Evolutionary conservation across 2,329 filamentous ascomycete genomes (phyloP).

Genomic region (Shiraia sp.): DNA sequence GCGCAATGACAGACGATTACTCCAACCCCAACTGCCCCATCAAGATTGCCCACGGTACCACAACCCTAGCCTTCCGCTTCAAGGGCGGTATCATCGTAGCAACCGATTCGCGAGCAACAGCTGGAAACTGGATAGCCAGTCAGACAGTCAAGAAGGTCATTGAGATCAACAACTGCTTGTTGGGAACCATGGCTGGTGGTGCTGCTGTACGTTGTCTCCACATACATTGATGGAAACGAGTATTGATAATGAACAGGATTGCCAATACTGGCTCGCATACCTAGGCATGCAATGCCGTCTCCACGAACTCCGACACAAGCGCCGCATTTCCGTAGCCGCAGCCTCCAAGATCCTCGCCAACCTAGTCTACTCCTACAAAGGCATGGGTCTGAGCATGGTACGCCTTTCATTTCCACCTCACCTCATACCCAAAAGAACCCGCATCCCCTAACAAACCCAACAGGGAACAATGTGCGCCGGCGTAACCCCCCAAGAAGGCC

Average conservation of each 20-base stretch:
- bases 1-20: slow-evolving; percentile 95
- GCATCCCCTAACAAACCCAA: slow-evolving; percentile 9
- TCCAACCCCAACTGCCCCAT: slow-evolving; percentile 96
- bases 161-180: slow-evolving; percentile 90
- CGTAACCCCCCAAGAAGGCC: slow-evolving; percentile 92
- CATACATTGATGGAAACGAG: background rate
- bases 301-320: slow-evolving; percentile 98
- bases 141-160: slow-evolving; percentile 99
- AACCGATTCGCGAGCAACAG: slow-evolving; percentile 94
- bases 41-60: slow-evolving; percentile 99
- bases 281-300: slow-evolving; percentile 98
- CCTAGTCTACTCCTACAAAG: slow-evolving; percentile 97
- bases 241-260: slow-evolving; percentile 80
- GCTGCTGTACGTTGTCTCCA: slow-evolving; percentile 68
- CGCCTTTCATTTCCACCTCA: background rate
- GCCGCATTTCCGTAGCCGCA: slow-evolving; percentile 94
- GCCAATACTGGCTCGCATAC: slow-evolving; percentile 99
- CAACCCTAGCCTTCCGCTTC: slow-evolving; percentile 96
- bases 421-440: background rate
- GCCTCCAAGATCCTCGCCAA: slow-evolving; percentile 99
- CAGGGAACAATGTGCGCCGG: slow-evolving; percentile 96
- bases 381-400: slow-evolving; percentile 93
- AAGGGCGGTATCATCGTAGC: slow-evolving; percentile 98
- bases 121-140: slow-evolving; percentile 98
- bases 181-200: slow-evolving; percentile 98